Percentiles rank a stretch among this genome's conserved stretches.
Evolutionary conservation across 2,329 filamentous ascomycete species (phyloP).

Genomic region (Botryosphaeria dothidea): DNA sequence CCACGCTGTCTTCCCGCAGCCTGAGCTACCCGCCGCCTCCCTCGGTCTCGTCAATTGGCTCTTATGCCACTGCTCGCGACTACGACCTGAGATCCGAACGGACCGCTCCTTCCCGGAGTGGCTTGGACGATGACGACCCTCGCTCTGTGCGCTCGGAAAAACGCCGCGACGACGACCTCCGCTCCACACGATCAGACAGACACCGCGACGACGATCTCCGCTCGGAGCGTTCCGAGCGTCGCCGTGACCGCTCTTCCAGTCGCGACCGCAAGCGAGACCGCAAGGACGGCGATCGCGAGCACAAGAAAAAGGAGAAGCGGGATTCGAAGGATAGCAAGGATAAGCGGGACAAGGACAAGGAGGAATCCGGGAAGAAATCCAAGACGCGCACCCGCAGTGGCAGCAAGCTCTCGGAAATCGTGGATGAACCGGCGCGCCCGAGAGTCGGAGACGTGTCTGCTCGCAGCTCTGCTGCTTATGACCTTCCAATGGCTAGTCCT

Average conservation of each 20-base stretch:
- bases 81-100: constrained; percentile 16
- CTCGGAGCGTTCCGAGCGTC: constrained; percentile 11
- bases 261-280: constrained; percentile 32
- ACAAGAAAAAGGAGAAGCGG: constrained; percentile 31
- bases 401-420: constrained; percentile 31
- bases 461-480: constrained; percentile 28
- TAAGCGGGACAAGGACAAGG: constrained; percentile 23
- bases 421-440: constrained; percentile 29
- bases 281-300: constrained; percentile 34
- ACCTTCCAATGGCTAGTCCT: constrained; percentile 31
- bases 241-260: constrained; percentile 32
- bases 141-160: constrained; percentile 11
- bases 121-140: constrained; percentile 18
- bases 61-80: constrained; percentile 18
- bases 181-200: constrained; percentile 16
- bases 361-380: constrained; percentile 10
- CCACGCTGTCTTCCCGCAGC: constrained; percentile 14
- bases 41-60: constrained; percentile 10
- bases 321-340: constrained; percentile 31
- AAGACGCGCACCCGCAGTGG: constrained; percentile 24
- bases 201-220: constrained; percentile 26
- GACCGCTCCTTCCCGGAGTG: constrained; percentile 1
- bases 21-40: constrained; percentile 10
- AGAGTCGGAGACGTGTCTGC: constrained; percentile 28
- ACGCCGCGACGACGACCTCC: constrained; percentile 25